These are phyloP conservation scores for Stenogyne calaminthoides DNA, from an alignment of 305 asterid species.

Conservation along the genomic window DNA sequence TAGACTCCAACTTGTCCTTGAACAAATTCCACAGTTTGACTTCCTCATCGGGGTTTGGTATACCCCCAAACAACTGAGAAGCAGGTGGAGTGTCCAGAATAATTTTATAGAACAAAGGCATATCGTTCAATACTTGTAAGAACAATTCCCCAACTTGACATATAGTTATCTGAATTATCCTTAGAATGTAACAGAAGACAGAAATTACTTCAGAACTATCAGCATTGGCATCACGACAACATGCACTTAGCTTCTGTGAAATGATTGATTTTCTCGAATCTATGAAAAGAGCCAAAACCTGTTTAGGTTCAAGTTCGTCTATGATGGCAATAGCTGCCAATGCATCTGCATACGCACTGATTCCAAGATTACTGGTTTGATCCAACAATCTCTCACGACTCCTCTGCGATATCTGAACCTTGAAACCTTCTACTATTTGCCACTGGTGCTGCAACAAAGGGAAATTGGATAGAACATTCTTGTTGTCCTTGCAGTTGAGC, in stretches of 20 bases:
- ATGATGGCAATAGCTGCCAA: constrained; percentile 84
- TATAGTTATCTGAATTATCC: constrained; percentile 82
- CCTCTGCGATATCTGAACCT: constrained; percentile 89
- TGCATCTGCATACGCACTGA: constrained; percentile 88
- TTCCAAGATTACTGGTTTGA: constrained; percentile 60
- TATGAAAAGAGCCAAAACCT: constrained; percentile 72
- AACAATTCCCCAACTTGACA: constrained; percentile 96
- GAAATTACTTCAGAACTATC: constrained; percentile 76
- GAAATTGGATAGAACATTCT: constrained; percentile 65
- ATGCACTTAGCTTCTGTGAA: constrained; percentile 67
- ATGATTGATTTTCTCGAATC: constrained; percentile 80
- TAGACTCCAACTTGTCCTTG: constrained; percentile 78
- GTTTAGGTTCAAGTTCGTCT: constrained; percentile 85
- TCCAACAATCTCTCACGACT: constrained; percentile 86
- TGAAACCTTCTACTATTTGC: constrained; percentile 95
- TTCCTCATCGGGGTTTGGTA: constrained; percentile 94
- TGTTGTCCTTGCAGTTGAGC: constrained; percentile 49
- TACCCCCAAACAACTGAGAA: constrained; percentile 98
- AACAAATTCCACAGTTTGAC: constrained; percentile 84
- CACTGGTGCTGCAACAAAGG: constrained; percentile 97
- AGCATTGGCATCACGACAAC: constrained; percentile 59
- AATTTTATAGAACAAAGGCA: constrained; percentile 92
- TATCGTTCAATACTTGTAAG: constrained; percentile 84
- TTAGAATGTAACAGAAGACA: constrained; percentile 82
- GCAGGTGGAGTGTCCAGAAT: constrained; percentile 90